Evolutionary conservation across 148 eudicot species (phyloP).

Genomic region (Nyssa sinensis): DNA sequence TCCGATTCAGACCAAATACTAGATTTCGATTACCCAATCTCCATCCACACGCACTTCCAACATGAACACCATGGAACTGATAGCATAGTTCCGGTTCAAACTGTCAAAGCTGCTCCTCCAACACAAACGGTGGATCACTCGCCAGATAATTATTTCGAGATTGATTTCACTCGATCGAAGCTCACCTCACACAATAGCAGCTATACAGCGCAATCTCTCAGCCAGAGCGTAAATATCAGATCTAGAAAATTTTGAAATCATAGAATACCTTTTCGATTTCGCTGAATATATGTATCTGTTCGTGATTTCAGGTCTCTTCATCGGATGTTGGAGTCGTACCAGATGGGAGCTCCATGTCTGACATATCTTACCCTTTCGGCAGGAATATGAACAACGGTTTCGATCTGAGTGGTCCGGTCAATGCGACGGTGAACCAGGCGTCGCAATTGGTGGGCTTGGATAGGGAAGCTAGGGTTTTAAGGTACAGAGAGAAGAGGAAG

Average conservation of each 20-base stretch:
- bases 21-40: conserved; percentile 46
- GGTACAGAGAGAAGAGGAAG: conserved; percentile 94
- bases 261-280: too few species aligned
- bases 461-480: conserved; percentile 74
- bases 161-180: conserved; percentile 23
- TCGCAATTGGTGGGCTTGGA: conserved; percentile 31
- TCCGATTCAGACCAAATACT: conserved; percentile 51
- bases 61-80: conserved; percentile 26
- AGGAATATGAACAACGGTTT: conserved; percentile 19
- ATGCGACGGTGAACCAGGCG: conserved; percentile 8
- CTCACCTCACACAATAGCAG: conserved; percentile 58
- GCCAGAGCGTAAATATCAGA: too few species aligned
- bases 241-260: neutral
- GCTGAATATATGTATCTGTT: neutral
- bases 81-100: conserved; percentile 70
- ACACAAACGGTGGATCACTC: conserved; percentile 16
- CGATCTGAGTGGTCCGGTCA: conserved; percentile 5
- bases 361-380: conserved; percentile 41
- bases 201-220: too few species aligned
- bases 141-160: conserved; percentile 40
- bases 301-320: conserved; percentile 57
- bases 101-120: conserved; percentile 21
- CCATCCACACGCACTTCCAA: conserved; percentile 29
- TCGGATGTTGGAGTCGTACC: conserved; percentile 93
- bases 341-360: conserved; percentile 63